phyloP scores from a whole-genome alignment of 495 filamentous ascomycete genomes.

The Xylaria bambusicola region DNA sequence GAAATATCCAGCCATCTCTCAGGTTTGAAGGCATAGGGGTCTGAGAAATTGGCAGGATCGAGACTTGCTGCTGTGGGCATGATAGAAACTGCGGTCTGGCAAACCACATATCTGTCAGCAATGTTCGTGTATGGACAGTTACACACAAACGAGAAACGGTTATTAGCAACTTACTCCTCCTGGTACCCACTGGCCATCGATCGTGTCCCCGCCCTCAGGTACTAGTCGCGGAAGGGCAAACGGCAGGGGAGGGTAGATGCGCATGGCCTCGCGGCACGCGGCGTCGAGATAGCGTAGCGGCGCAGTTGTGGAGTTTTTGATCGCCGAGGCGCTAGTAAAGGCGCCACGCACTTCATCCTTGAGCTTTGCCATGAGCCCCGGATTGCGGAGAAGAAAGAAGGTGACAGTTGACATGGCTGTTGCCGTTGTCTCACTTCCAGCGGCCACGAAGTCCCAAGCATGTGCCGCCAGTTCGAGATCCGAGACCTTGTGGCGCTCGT shows the following conservation, averaged over 20 bases:
- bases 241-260: conserved; percentile 56
- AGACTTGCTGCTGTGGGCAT: conserved; percentile 34
- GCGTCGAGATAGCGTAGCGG: conserved; percentile 54
- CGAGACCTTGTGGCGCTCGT: background rate
- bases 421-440: conserved; percentile 51
- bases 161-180: background rate
- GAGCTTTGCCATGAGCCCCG: conserved; percentile 37
- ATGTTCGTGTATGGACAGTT: no score
- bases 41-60: conserved; percentile 39
- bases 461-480: conserved; percentile 18
- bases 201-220: conserved; percentile 21
- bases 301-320: conserved; percentile 36
- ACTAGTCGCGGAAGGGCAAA: conserved; percentile 44
- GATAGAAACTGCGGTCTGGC: conserved; percentile 27
- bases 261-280: conserved; percentile 54
- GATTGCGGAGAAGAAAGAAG: conserved; percentile 45
- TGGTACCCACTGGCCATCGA: conserved; percentile 15
- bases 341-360: conserved; percentile 48
- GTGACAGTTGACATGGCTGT: conserved; percentile 49
- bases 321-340: conserved; percentile 50
- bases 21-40: conserved; percentile 30
- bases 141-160: background rate
- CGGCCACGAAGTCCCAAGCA: conserved; percentile 37
- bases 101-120: no score
- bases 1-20: conserved; percentile 11